Evolutionary conservation across 2,329 filamentous ascomycete genomes (phyloP).

Genomic region (Colletotrichum caudatum): DNA sequence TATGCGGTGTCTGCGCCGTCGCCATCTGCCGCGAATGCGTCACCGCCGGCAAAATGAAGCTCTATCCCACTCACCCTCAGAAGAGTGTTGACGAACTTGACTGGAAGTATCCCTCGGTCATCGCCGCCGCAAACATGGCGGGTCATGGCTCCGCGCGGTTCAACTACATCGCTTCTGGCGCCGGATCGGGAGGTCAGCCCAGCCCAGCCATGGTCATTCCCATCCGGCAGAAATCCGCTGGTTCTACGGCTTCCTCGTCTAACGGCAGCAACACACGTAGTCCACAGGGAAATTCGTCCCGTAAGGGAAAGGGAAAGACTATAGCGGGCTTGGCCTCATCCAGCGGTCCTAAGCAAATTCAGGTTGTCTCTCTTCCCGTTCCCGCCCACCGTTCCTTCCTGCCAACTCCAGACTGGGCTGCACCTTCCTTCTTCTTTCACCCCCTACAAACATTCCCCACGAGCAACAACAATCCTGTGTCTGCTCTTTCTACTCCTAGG

Average conservation of each 20-base stretch:
- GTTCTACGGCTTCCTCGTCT: background rate
- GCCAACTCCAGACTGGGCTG: background rate
- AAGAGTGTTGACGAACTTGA: constrained; percentile 3
- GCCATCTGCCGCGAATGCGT: constrained; percentile 14
- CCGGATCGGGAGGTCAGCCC: background rate
- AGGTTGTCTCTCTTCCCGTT: background rate
- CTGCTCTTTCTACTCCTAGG: background rate
- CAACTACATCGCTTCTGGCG: background rate
- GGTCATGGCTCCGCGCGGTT: background rate
- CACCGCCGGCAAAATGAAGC: background rate
- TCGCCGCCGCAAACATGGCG: no score
- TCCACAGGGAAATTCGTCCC: background rate
- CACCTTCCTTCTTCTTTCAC: background rate
- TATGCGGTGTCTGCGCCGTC: background rate
- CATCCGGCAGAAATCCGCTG: background rate
- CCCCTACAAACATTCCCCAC: background rate
- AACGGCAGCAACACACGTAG: background rate
- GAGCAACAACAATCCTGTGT: background rate
- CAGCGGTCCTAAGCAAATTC: background rate
- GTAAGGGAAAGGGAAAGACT: background rate
- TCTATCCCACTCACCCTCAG: background rate
- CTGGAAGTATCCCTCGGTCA: background rate
- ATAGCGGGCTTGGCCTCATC: background rate
- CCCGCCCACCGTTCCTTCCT: background rate
- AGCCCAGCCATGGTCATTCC: background rate